Percentiles rank a stretch among this genome's conserved stretches.
phyloP scores from a whole-genome alignment of 257 asterid genomes.

The Lithospermum erythrorhizon region DNA sequence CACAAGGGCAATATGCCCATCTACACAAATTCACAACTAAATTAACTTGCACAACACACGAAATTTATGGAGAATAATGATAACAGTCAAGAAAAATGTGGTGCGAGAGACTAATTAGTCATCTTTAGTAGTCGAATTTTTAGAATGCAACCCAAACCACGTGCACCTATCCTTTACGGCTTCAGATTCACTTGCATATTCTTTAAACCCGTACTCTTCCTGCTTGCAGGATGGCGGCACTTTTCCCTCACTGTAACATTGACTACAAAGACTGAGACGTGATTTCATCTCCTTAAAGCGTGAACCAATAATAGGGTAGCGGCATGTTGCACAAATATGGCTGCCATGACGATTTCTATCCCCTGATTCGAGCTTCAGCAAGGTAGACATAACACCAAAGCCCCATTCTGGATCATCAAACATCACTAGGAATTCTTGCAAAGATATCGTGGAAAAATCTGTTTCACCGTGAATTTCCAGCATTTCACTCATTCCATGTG shows the following conservation, averaged over 20 bases:
- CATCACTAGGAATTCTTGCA: conserved; percentile 54
- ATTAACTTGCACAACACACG: conserved; percentile 34
- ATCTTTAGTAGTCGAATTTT: conserved; percentile 42
- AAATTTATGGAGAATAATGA: conserved; percentile 5
- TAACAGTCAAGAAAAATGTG: conserved; percentile 7
- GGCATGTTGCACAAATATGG: conserved; percentile 72
- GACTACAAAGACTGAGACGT: conserved; percentile 66
- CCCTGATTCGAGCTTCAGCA: conserved; percentile 72
- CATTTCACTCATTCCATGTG: conserved; percentile 68
- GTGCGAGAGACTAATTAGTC: conserved; percentile 20
- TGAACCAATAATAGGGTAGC: conserved; percentile 86
- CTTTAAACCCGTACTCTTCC: conserved; percentile 85
- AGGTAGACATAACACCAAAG: conserved; percentile 56
- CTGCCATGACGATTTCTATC: conserved; percentile 91
- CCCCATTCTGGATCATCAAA: conserved; percentile 96
- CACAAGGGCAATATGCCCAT: too few species aligned
- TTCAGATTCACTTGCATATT: conserved; percentile 66
- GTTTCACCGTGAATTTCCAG: conserved; percentile 70
- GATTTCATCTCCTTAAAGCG: conserved; percentile 80
- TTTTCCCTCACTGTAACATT: conserved; percentile 86
- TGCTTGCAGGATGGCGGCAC: conserved; percentile 62
- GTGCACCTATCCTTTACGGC: conserved; percentile 84
- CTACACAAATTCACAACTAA: background rate
- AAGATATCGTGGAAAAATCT: conserved; percentile 44
- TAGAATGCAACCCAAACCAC: conserved; percentile 71